Evolutionary conservation across 371 early-diverging fungal genomes (phyloP), one percentile per base, ranked within the genome.

Genomic region (Apophysomyces trapeziformis): DNA sequence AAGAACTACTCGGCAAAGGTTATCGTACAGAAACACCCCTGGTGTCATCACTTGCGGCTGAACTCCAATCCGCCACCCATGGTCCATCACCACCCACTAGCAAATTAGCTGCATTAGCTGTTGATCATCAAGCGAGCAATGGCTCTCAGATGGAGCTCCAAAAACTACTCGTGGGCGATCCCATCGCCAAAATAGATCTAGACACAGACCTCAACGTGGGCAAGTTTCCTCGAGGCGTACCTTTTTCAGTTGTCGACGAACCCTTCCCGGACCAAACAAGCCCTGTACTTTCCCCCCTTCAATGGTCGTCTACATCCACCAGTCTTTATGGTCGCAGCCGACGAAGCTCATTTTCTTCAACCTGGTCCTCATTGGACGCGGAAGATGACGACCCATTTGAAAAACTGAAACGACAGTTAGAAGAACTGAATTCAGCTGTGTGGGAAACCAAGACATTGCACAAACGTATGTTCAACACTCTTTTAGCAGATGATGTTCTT

Each of bases 381-480:
- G 61, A 58, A 13, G 81, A 80, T 36, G 75, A 76, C 57, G 84
- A 83, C 45, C 84, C 80, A n/a, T 80, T 83, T 66, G 84, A 83
- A 63, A 71, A 69, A 13, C 69, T 84, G 38, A 80, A 77, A 58
- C 65, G 77, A 60, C 84, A 84, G 35, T 56, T 84, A 12, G 84
- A 84, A 58, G 84, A 84, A 35, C 64, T 78, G 38, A 78, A 80
- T 66, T 75, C 76, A 44, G 74, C 77, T 16, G 79, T 78, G 2
- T 80, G 80, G 80, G 80, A 83, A 64, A 80, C 80, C n/a, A 83
- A 80, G 60, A 80, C 79, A 16, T 69, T 77, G 37, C 80, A 79
- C 57, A 83, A 84, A 66, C 76, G 81, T 13, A 63, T 84, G 14
- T 70, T 74, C 58, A 79, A 81, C 65, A 79, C 79, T 1, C 58